Base-by-base conservation (phyloP, 225 moss, liverwort and hornwort genomes). In the Pseudoscleropodium purum region DNA sequence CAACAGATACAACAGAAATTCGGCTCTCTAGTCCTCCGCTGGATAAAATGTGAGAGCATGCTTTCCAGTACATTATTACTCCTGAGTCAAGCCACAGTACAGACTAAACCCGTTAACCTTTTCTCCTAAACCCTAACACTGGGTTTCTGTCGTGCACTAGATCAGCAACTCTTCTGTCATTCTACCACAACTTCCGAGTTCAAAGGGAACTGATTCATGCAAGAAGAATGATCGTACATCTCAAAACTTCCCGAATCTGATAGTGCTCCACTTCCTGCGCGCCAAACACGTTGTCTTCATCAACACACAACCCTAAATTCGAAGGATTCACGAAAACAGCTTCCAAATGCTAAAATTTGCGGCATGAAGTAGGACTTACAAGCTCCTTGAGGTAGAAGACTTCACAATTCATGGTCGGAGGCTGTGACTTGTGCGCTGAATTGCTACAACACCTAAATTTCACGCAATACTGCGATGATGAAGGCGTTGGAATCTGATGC, bases 211-310 rank as follows among this genome's bases (percentile, higher is more conserved):
- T 11, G 8, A 39, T 54, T 78, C 36, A 62, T 31, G n/a, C 11
- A 74, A 69, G 61, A 36, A 77, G 60, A 49, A 74, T n/a, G 56
- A 18, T 17, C 89, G 39, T 92, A 95, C 99, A 99, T 95, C 97
- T 90, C 91, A 97, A 84, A 81, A 97, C 99, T 90, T 99, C 99
- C 83, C 97, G 94, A 66, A 97, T 96, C 91, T 97, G 95, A 91
- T 95, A 97, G 70, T 99, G 97, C 90, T 99, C 97, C 92, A 99
- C 96, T 89, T 97, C 97, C 96, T 97, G 93, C 95, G 84, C 56
- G 31, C 24, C n/a, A 79, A 37, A 81, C 56, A 75, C 41, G 66
- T 51, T 36, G 60, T 51, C 70, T 25, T 85, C 65, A 77, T 49
- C 87, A 84, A 59, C 85, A 74, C 18, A 69, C 2, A 43, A 84